These are phyloP conservation scores for Cryphonectria parasitica DNA, from an alignment of 2,329 filamentous ascomycete species.

Conservation along the genomic window DNA sequence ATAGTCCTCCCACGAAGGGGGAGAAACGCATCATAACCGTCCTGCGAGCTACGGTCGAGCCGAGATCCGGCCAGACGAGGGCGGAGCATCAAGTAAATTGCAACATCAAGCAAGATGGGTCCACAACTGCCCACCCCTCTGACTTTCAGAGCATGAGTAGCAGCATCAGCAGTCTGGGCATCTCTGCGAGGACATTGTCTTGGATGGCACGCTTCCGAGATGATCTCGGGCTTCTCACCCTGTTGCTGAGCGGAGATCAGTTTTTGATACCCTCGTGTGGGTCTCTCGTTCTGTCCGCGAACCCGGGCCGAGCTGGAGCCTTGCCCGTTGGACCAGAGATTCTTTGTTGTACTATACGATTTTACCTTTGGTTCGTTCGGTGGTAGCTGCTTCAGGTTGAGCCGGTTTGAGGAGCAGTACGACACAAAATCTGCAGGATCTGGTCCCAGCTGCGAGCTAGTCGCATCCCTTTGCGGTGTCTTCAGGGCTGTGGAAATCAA, in stretches of 20 bases:
- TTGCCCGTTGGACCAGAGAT: background rate
- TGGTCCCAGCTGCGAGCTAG: background rate
- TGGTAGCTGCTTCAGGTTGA: conserved; percentile 1
- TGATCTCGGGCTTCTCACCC: background rate
- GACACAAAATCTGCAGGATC: background rate
- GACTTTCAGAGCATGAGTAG: background rate
- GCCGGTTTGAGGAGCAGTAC: background rate
- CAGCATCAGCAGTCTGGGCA: background rate
- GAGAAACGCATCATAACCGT: background rate
- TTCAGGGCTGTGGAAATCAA: background rate
- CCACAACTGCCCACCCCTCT: background rate
- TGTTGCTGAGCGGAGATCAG: background rate
- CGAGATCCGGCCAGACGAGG: conserved; percentile 8
- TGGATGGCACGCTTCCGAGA: background rate
- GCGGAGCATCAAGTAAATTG: conserved; percentile 7
- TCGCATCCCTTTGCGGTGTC: background rate
- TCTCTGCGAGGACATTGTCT: background rate
- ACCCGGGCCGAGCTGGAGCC: background rate
- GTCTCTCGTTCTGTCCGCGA: background rate
- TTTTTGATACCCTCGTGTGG: background rate
- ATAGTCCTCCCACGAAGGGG: background rate
- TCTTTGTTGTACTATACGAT: background rate
- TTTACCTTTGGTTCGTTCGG: background rate
- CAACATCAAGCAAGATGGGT: conserved; percentile 1
- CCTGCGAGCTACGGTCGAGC: background rate